Conservation (phyloP, 2,329 filamentous ascomycete genomes). For the Xylariaceae sp. region DNA sequence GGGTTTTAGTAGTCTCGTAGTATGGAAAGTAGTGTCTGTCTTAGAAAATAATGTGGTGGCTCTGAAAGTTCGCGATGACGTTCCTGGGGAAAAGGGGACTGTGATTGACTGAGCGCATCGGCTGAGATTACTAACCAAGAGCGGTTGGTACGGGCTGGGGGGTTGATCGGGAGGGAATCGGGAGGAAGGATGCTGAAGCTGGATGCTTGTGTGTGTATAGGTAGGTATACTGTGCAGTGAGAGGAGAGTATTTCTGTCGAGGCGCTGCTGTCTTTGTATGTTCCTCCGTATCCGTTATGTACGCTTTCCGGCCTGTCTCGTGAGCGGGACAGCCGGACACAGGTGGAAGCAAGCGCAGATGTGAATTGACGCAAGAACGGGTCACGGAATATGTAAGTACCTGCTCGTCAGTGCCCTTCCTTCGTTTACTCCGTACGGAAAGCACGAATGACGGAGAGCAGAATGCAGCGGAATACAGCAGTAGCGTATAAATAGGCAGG, state of each 20-base stretch:
- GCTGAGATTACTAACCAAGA: background rate
- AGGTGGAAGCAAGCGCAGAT: background rate
- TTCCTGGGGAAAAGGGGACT: constrained; percentile 7
- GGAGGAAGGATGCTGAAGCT: too few relatives aligned
- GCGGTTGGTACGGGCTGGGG: background rate
- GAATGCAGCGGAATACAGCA: too few relatives aligned
- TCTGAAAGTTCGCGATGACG: constrained; percentile 15
- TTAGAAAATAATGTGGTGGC: background rate
- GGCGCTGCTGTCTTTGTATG: too few relatives aligned
- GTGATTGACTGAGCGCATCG: constrained; percentile 7
- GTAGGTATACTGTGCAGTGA: too few relatives aligned
- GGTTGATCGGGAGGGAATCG: background rate
- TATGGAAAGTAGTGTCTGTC: background rate
- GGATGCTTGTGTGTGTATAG: too few relatives aligned
- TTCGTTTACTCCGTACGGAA: too few relatives aligned
- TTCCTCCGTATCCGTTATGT: background rate
- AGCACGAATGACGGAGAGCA: too few relatives aligned
- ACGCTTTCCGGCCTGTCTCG: background rate
- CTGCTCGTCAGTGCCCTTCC: too few relatives aligned
- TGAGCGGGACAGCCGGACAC: background rate
- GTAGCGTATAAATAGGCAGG: too few relatives aligned
- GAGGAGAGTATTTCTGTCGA: too few relatives aligned
- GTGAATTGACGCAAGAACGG: too few relatives aligned
- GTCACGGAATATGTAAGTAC: too few relatives aligned
- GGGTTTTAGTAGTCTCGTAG: background rate